Evolutionary conservation across 345 rosid species (phyloP).

Genomic region (Brassica rapa): DNA sequence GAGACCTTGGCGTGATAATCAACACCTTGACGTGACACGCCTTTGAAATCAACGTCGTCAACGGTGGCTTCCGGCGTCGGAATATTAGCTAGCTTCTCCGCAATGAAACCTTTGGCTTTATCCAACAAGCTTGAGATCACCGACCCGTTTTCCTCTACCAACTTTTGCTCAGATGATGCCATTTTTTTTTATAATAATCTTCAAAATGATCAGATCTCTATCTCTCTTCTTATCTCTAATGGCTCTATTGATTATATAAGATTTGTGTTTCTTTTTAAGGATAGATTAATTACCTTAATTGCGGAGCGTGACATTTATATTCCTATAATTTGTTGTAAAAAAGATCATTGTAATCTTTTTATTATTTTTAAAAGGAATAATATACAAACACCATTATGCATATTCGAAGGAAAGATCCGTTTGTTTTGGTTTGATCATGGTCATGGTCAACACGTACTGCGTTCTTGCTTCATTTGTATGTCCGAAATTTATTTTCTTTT

Average conservation of each 20-base stretch:
- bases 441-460: not conserved
- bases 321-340: not conserved
- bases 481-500: not conserved
- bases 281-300: not conserved
- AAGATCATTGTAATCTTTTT: not conserved
- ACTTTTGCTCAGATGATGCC: conserved; percentile 37
- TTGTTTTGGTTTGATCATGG: not conserved
- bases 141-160: conserved; percentile 35
- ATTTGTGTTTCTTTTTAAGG: conserved; percentile 10
- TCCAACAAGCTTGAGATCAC: conserved; percentile 45
- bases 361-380: not conserved
- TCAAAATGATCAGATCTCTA: conserved; percentile 19
- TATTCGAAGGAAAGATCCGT: not conserved
- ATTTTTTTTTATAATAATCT: conserved; percentile 10
- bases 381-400: not conserved
- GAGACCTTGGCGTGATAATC: conserved; percentile 72
- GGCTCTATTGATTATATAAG: not conserved
- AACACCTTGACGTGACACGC: conserved; percentile 54
- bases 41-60: conserved; percentile 59
- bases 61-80: conserved; percentile 78
- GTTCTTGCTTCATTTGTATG: not conserved
- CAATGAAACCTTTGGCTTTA: conserved; percentile 74
- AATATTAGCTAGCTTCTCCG: conserved; percentile 63
- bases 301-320: not conserved
- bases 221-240: not conserved